A percentile compares a stretch with the other conserved stretches of the same genome.
Evolutionary conservation across 768 basidiomycete species (phyloP).

Genomic region (Termitomyces sp.): DNA sequence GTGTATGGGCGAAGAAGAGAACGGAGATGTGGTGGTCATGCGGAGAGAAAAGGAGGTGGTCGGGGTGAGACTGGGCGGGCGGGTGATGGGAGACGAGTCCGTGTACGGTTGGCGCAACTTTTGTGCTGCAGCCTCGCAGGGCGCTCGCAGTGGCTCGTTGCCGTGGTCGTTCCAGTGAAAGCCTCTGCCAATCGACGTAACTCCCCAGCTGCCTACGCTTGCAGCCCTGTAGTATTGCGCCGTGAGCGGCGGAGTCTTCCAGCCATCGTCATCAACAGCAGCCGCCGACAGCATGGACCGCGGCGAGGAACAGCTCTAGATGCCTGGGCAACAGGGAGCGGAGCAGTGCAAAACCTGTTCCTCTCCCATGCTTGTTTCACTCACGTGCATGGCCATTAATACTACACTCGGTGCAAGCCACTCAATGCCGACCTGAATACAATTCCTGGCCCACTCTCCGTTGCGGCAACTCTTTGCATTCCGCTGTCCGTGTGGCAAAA

Average conservation of each 20-base stretch:
- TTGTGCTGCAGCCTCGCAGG: slow-evolving; percentile 18
- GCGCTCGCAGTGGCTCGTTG: slow-evolving; percentile 17
- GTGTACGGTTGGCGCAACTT: slow-evolving; percentile 23
- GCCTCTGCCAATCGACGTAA: slow-evolving; percentile 79
- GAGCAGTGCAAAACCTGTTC: slow-evolving; percentile 3
- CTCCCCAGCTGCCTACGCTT: slow-evolving; percentile 78
- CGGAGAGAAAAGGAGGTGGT: slow-evolving; percentile 19
- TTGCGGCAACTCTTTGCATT: not conserved
- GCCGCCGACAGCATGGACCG: slow-evolving; percentile 54
- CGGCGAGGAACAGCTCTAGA: slow-evolving; percentile 1
- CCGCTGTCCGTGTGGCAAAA: not conserved
- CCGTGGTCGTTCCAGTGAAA: slow-evolving; percentile 62
- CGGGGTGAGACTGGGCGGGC: slow-evolving; percentile 7
- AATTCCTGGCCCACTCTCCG: not conserved
- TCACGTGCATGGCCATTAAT: slow-evolving; percentile 5
- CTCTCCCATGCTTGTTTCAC: slow-evolving; percentile 2
- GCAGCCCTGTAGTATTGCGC: slow-evolving; percentile 52
- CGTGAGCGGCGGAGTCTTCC: slow-evolving; percentile 47
- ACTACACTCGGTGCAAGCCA: not conserved
- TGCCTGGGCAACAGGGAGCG: slow-evolving; percentile 4
- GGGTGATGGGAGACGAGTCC: not conserved
- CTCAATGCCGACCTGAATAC: not conserved
- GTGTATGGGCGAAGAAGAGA: slow-evolving; percentile 28
- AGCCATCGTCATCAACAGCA: slow-evolving; percentile 62
- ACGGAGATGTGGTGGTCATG: slow-evolving; percentile 21